Percentiles rank a stretch among this genome's conserved stretches.
Evolutionary conservation across 371 early-diverging fungal species (phyloP).

Genomic region (Mucor racemosus): DNA sequence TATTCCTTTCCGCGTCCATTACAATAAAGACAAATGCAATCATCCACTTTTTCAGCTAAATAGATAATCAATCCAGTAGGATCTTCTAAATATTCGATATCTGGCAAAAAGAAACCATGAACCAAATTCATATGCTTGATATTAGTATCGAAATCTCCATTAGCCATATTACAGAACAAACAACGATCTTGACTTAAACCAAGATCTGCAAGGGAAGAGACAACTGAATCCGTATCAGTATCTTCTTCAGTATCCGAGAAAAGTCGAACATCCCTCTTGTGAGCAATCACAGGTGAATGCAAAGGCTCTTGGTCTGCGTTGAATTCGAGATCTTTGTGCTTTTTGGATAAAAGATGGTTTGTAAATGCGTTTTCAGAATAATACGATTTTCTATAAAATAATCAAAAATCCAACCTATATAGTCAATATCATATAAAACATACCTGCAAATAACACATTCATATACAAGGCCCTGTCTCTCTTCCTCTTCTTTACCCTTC

Average conservation of each 20-base stretch:
- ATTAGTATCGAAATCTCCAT: constrained; percentile 73
- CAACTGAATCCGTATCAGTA: constrained; percentile 28
- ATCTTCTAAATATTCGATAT: constrained; percentile 90
- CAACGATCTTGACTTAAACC: constrained; percentile 41
- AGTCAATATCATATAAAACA: neutral
- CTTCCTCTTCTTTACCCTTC: constrained; percentile 46
- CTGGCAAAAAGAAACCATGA: constrained; percentile 97
- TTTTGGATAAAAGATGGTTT: constrained; percentile 88
- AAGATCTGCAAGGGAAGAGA: constrained; percentile 14
- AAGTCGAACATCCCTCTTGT: constrained; percentile 16
- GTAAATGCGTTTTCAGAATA: constrained; percentile 82
- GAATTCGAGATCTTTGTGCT: constrained; percentile 85
- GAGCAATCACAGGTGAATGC: constrained; percentile 14
- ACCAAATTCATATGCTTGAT: constrained; percentile 89
- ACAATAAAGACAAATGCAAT: constrained; percentile 92
- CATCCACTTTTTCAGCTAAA: constrained; percentile 92
- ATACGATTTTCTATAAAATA: constrained; percentile 65
- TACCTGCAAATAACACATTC: constrained; percentile 51
- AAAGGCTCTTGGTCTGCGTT: constrained; percentile 27
- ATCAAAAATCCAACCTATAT: neutral
- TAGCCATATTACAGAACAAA: constrained; percentile 75
- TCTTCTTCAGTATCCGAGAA: constrained; percentile 38
- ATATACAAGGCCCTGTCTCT: constrained; percentile 43
- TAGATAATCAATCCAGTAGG: constrained; percentile 85
- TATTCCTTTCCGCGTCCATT: constrained; percentile 88